A percentile compares a stretch with the other conserved stretches of the same genome.
phyloP scores from a whole-genome alignment of 176 grass and related monocot species.

The Typha latifolia region DNA sequence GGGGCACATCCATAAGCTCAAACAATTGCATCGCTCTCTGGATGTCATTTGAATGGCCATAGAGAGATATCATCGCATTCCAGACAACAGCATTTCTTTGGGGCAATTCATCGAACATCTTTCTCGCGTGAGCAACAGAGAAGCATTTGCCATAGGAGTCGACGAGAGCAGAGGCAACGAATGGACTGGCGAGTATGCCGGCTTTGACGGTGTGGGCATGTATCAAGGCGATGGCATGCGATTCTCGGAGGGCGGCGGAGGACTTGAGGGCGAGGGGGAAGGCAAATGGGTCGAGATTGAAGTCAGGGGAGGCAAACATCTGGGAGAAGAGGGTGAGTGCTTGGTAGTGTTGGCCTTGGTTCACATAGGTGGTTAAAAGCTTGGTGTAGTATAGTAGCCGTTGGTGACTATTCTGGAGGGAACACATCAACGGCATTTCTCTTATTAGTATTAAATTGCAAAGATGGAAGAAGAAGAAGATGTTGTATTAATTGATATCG shows the following conservation, averaged over 20 bases:
- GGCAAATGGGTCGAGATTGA: slow-evolving; percentile 45
- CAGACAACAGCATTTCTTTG: slow-evolving; percentile 42
- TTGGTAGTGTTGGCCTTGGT: slow-evolving; percentile 37
- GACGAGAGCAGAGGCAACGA: slow-evolving; percentile 48
- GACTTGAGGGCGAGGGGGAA: slow-evolving; percentile 65
- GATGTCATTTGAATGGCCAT: slow-evolving; percentile 32
- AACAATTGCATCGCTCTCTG: slow-evolving; percentile 12
- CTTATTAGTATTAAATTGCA: too few relatives aligned
- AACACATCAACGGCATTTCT: not conserved
- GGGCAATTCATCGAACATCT: slow-evolving; percentile 67
- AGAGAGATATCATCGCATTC: slow-evolving; percentile 51
- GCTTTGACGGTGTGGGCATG: slow-evolving; percentile 38
- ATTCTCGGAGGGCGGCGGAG: slow-evolving; percentile 31
- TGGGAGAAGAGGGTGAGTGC: slow-evolving; percentile 48
- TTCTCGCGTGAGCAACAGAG: slow-evolving; percentile 17
- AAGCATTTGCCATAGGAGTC: slow-evolving; percentile 27
- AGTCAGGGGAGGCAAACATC: slow-evolving; percentile 34
- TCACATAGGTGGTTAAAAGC: slow-evolving; percentile 35
- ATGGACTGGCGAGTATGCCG: slow-evolving; percentile 27
- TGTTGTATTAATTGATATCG: too few relatives aligned
- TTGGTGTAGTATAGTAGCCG: slow-evolving; percentile 44
- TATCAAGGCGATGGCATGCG: slow-evolving; percentile 15
- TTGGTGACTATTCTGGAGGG: slow-evolving; percentile 15
- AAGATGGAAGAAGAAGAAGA: too few relatives aligned
- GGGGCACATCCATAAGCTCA: slow-evolving; percentile 35